phyloP scores from a whole-genome alignment of 495 filamentous ascomycete species.

The Lichina pygmaea region DNA sequence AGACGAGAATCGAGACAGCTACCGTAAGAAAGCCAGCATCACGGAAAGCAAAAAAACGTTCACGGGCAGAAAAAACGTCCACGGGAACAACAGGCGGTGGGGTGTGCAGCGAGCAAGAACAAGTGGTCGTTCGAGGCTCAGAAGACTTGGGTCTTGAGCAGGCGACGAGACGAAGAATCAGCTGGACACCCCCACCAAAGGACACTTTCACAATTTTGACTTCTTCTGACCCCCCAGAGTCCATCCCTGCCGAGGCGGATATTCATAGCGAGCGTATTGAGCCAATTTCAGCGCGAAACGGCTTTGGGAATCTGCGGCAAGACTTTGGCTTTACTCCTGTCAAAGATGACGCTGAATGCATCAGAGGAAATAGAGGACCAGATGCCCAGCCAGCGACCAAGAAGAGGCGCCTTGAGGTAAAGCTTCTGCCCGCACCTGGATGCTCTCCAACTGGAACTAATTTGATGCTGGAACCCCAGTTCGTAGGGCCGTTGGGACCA shows the following conservation, averaged over 20 bases:
- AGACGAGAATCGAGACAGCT: not conserved
- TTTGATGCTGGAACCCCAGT: no score
- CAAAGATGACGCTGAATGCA: no score
- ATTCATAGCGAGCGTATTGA: not conserved
- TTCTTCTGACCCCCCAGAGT: no score
- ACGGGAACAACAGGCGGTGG: not conserved
- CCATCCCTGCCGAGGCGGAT: not conserved
- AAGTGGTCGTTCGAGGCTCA: not conserved
- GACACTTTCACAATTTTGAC: no score
- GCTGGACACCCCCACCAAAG: slow-evolving; percentile 28
- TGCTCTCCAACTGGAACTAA: no score
- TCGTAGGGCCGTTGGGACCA: no score
- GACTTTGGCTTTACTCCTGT: not conserved
- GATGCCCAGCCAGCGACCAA: no score
- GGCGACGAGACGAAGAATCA: slow-evolving; percentile 20
- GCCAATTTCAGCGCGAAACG: not conserved
- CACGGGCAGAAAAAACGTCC: not conserved
- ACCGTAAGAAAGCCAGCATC: not conserved
- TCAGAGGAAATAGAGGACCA: no score
- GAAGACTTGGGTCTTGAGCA: slow-evolving; percentile 13
- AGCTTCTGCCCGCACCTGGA: no score
- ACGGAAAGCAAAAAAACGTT: no score
- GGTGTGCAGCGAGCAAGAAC: not conserved
- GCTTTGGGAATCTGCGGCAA: not conserved
- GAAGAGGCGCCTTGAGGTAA: no score